Evolutionary conservation across 2,329 filamentous ascomycete genomes (phyloP).

Genomic region (Pseudocercospora eumusae): DNA sequence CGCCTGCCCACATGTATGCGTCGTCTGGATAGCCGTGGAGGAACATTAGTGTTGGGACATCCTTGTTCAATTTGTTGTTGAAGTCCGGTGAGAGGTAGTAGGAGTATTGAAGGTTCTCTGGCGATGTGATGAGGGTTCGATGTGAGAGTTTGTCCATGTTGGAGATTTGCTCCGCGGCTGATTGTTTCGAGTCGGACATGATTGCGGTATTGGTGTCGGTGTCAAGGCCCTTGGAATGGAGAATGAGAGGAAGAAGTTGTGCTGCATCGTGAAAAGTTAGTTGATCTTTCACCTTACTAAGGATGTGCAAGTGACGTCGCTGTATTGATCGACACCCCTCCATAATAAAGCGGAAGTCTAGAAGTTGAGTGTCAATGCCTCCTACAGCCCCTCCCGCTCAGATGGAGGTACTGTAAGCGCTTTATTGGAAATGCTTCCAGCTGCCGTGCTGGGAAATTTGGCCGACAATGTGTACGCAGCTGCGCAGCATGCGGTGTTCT

Average conservation of each 20-base stretch:
- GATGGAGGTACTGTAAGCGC: neutral
- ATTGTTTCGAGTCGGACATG: conserved; percentile 5
- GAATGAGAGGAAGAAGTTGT: neutral
- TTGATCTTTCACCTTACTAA: neutral
- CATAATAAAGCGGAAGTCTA: neutral
- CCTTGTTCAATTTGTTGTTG: conserved; percentile 24
- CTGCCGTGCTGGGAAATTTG: neutral
- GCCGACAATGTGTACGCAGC: neutral
- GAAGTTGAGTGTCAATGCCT: neutral
- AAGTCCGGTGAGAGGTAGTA: conserved; percentile 37
- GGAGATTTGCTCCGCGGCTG: conserved; percentile 18
- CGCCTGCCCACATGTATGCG: conserved; percentile 50
- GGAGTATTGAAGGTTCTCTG: conserved; percentile 34
- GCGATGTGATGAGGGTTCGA: conserved; percentile 31
- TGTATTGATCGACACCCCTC: conserved; percentile 4
- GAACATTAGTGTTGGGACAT: conserved; percentile 43
- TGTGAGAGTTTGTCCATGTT: conserved; percentile 34
- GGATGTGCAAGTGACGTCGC: conserved; percentile 7
- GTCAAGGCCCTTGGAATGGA: neutral
- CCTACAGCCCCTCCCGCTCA: conserved; percentile 2
- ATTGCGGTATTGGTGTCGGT: neutral
- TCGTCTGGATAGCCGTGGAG: conserved; percentile 56
- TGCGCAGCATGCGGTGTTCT: neutral
- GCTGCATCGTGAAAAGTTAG: neutral
- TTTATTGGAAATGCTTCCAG: neutral